Base-by-base conservation (phyloP, 176 grass and related monocot genomes). In the Ampelocalamus luodianensis region DNA sequence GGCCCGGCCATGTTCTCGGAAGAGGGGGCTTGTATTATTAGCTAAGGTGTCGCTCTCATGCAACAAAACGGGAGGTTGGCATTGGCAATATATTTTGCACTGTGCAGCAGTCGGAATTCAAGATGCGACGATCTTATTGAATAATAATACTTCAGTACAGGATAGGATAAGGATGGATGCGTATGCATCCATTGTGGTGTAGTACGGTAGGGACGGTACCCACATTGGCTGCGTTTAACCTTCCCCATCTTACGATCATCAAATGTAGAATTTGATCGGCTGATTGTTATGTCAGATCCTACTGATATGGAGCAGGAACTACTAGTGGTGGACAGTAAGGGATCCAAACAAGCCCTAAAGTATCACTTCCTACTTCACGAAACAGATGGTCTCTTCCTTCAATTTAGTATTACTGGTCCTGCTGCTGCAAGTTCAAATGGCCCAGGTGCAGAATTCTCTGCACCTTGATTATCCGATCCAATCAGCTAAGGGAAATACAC, bases 1-100 rank as follows among this genome's bases (percentile, higher is more conserved):
- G 80, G 58, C 18, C 23, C 78, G 49, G 83, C 83, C 88, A 90
- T 90, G 78, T 86, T 86, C 79, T 77, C 59, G 20, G 7, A 48
- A 82, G 79, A 83, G 39, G 89, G 61, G 79, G 79, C 66, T 72
- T 51, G 48, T 37, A 10, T 59, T 34, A 80, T 65, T 77, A 39
- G 88, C 63, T 90, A 64, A 27, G 78, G 20, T 23, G 88, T 82
- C 83, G 65, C 88, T 77, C 55, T 90, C 78, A 7, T 3, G 59
- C 48, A 59, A 26, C 76, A 44, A 74, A 55, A 66, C 20, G 22
- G 1, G 36, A 8, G 26, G 68, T 60, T 40, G 68, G 40, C 63
- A 20, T 37, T 68, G 45, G 46, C 45, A 29, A 32, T 29, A 56
- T 23, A 44, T n/a, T 27, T 18, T 37, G 77, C 18, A 66, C 85